These are phyloP conservation scores for Cryphonectria nitschkei DNA, from an alignment of 2,329 filamentous ascomycete genomes.

Conservation along the genomic window DNA sequence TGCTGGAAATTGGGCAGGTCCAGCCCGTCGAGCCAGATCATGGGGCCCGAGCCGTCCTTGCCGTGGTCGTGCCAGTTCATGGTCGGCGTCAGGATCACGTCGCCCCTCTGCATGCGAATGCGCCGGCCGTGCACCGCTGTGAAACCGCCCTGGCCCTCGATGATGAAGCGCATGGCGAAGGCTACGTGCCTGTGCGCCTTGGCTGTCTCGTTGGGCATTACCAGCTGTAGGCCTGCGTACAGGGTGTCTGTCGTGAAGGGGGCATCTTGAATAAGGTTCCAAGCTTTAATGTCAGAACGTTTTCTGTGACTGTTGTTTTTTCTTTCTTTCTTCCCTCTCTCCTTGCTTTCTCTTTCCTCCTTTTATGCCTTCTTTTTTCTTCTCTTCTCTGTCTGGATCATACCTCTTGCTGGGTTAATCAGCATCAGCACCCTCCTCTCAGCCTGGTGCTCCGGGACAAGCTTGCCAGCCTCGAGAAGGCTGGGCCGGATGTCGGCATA, in stretches of 20 bases:
- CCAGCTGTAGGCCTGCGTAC: conserved; percentile 58
- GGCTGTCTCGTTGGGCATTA: conserved; percentile 57
- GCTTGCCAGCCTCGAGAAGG: conserved; percentile 33
- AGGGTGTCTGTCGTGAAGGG: conserved; percentile 60
- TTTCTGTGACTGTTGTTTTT: not conserved
- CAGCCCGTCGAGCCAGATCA: conserved; percentile 61
- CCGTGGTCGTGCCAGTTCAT: conserved; percentile 63
- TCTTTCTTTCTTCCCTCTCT: too few species aligned
- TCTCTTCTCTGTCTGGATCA: conserved; percentile 13
- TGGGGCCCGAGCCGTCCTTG: conserved; percentile 54
- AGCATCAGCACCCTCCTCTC: conserved; percentile 49
- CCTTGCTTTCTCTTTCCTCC: not conserved
- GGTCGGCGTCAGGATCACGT: conserved; percentile 58
- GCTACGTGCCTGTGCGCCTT: conserved; percentile 57
- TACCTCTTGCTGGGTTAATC: conserved; percentile 42
- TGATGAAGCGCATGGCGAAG: conserved; percentile 59
- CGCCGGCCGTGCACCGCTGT: conserved; percentile 56
- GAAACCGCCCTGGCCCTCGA: conserved; percentile 57
- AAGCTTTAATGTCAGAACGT: not conserved
- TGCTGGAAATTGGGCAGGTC: conserved; percentile 54
- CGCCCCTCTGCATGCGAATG: conserved; percentile 53
- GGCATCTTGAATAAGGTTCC: conserved; percentile 42
- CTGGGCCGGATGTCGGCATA: conserved; percentile 39
- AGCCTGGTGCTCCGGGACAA: conserved; percentile 34
- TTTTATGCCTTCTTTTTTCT: not conserved